Base-by-base conservation (phyloP, 208 protist species). In the Herpetomonas tarakana region DNA sequence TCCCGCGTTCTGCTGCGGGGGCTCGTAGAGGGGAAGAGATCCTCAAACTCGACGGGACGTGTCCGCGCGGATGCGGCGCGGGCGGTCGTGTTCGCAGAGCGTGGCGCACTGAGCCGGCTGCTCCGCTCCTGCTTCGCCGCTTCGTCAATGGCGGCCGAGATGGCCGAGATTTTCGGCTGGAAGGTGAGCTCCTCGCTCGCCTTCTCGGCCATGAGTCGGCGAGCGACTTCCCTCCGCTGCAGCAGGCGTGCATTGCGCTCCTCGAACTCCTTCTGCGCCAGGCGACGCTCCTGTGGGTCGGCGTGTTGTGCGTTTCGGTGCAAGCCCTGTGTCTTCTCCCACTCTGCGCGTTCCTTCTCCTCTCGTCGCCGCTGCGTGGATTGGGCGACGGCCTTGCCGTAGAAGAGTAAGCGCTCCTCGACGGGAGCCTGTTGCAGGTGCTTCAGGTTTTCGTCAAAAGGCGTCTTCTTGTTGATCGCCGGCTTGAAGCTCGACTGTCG, bases 341-440 rank as follows among this genome's bases (percentile, higher is more conserved):
- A 6, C 55, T 78, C 56, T 47, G 67, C 62, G 1, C 62, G 22
- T 26, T 70, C 52, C 26, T 73, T 65, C 51, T 81, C 38, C 39
- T 74, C 61, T 29, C 76, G 77, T 27, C 58, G 62, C 0, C 56
- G 58, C 28, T 68, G 62, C 4, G 68, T 65, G 41, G 72, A 73
- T 2, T 71, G 28, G 24, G 67, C 71, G 4, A 91, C 65, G 1
- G 62, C 57, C 25, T 77, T 64, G n/a, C 88, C 88, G 59, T 91
- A 94, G 62, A 88, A 73, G 1, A 91, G 71, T 3, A 94, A 68
- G 12, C 88, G 75, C 38, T 88, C 82, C 53, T 90, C 83, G 18
- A 94, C 88, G 3, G 81, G 74, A 19, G 82, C 53, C n/a, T 59
- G 58, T 25, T 74, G 31, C 0, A 58, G 50, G 29, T 67, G 57